Percentiles rank a stretch among this genome's conserved stretches.
Evolutionary conservation across 2,329 filamentous ascomycete genomes (phyloP).

Genomic region (Alternaria metachromatica): DNA sequence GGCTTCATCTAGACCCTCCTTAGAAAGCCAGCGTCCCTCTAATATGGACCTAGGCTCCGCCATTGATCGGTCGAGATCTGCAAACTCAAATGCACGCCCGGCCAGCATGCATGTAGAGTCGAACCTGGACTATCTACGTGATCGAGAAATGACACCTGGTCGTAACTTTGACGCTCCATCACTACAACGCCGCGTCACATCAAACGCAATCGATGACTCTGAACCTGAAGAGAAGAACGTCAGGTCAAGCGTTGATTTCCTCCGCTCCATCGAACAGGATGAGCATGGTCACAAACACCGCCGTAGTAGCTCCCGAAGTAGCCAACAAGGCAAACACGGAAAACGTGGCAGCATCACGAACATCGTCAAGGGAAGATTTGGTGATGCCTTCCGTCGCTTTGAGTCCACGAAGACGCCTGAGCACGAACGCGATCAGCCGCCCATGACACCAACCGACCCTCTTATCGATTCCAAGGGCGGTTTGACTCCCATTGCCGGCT

Average conservation of each 20-base stretch:
- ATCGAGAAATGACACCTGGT: conserved; percentile 67
- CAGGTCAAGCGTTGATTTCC: conserved; percentile 80
- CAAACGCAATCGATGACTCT: conserved; percentile 42
- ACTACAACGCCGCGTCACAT: conserved; percentile 35
- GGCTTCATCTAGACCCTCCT: conserved; percentile 68
- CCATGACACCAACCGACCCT: conserved; percentile 35
- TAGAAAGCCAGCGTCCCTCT: conserved; percentile 73
- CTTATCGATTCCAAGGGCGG: conserved; percentile 28
- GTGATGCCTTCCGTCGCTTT: conserved; percentile 91
- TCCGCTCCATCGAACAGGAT: conserved; percentile 74
- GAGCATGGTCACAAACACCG: conserved; percentile 63
- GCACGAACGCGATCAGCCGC: conserved; percentile 35
- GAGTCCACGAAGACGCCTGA: conserved; percentile 60
- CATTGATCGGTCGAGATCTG: conserved; percentile 66
- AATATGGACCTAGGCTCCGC: conserved; percentile 67
- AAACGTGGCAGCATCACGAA: conserved; percentile 77
- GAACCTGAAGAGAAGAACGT: conserved; percentile 69
- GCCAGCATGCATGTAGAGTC: conserved; percentile 83
- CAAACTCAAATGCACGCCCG: conserved; percentile 73
- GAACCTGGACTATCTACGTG: conserved; percentile 81
- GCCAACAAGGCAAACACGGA: conserved; percentile 64
- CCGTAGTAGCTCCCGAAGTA: conserved; percentile 61
- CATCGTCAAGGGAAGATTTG: conserved; percentile 85
- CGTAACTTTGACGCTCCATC: conserved; percentile 43
- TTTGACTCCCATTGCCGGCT: conserved; percentile 74